Percentiles rank a stretch among this genome's conserved stretches.
These are phyloP conservation scores for Tylopilus sp. DNA, from an alignment of 768 basidiomycete species.

Conservation along the genomic window DNA sequence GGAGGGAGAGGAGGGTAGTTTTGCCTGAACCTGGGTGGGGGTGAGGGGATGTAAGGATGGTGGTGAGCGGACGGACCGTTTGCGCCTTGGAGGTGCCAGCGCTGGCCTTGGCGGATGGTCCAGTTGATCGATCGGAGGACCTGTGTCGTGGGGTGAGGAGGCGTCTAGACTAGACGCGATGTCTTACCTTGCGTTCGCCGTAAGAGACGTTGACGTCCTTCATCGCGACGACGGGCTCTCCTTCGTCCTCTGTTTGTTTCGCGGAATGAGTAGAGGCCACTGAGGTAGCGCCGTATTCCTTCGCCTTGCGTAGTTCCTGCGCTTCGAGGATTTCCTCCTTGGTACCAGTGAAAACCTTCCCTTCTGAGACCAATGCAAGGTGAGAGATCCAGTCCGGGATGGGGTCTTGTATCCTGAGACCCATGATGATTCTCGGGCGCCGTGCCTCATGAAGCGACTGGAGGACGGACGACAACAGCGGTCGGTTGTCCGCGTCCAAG, in stretches of 20 bases:
- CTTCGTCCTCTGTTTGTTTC: conserved; percentile 8
- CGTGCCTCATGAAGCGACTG: conserved; percentile 45
- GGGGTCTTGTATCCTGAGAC: conserved; percentile 65
- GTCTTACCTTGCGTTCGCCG: conserved; percentile 51
- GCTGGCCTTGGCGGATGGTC: conserved; percentile 76
- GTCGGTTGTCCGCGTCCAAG: conserved; percentile 61
- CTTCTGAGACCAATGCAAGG: conserved; percentile 51
- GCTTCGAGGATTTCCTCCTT: conserved; percentile 43
- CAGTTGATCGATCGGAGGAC: conserved; percentile 77
- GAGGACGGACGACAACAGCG: conserved; percentile 52
- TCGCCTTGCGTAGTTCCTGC: conserved; percentile 10
- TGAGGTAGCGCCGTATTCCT: background rate
- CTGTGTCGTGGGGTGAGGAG: conserved; percentile 33
- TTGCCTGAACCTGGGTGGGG: conserved; percentile 76
- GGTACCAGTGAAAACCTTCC: conserved; percentile 48
- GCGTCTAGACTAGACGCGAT: background rate
- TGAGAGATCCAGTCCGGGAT: conserved; percentile 74
- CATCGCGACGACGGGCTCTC: conserved; percentile 55
- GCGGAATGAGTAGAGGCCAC: background rate
- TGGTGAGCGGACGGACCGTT: conserved; percentile 57
- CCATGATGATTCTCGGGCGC: conserved; percentile 60
- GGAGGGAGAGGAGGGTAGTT: conserved; percentile 84
- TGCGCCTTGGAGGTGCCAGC: conserved; percentile 87
- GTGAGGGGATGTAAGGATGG: background rate
- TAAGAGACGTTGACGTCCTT: conserved; percentile 70